phyloP scores from a whole-genome alignment of 345 rosid species.

The Camelina neglecta region DNA sequence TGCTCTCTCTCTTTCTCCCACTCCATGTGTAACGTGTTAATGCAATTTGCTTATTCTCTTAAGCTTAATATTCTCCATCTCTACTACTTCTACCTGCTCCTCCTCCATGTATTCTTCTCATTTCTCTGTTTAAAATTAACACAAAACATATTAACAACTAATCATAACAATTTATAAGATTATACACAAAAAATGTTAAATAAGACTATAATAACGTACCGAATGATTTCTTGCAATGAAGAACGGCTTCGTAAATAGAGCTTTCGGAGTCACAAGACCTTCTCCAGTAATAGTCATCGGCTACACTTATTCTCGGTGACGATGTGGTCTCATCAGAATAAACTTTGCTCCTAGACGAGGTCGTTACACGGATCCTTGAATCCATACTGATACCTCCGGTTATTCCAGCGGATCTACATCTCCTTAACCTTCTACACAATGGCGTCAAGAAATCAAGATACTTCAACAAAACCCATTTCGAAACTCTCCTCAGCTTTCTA shows the following conservation, averaged over 20 bases:
- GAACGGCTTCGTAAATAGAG: constrained; percentile 93
- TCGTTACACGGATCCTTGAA: constrained; percentile 39
- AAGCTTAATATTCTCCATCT: constrained; percentile 39
- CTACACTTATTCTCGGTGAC: constrained; percentile 74
- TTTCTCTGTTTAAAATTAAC: constrained; percentile 30
- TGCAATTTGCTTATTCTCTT: constrained; percentile 39
- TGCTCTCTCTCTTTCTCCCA: constrained; percentile 34
- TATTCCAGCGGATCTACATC: constrained; percentile 53
- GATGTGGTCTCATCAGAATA: constrained; percentile 62
- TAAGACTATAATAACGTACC: constrained; percentile 44
- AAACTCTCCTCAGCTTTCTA: constrained; percentile 61
- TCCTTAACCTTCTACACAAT: constrained; percentile 57
- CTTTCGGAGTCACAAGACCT: constrained; percentile 85
- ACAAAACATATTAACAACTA: neutral
- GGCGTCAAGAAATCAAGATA: constrained; percentile 79
- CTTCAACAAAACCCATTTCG: constrained; percentile 62
- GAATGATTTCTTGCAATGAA: constrained; percentile 91
- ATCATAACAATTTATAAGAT: neutral
- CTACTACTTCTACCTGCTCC: constrained; percentile 32
- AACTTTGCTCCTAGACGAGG: constrained; percentile 46
- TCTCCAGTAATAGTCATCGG: constrained; percentile 64
- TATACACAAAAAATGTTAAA: neutral
- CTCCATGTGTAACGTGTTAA: constrained; percentile 43
- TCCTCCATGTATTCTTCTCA: constrained; percentile 35
- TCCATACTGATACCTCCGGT: constrained; percentile 42